Evolutionary conservation across 1,284 basidiomycete species (phyloP), one percentile per base, ranked within the genome.

Genomic region (Cutaneotrichosporon daszewskae): DNA sequence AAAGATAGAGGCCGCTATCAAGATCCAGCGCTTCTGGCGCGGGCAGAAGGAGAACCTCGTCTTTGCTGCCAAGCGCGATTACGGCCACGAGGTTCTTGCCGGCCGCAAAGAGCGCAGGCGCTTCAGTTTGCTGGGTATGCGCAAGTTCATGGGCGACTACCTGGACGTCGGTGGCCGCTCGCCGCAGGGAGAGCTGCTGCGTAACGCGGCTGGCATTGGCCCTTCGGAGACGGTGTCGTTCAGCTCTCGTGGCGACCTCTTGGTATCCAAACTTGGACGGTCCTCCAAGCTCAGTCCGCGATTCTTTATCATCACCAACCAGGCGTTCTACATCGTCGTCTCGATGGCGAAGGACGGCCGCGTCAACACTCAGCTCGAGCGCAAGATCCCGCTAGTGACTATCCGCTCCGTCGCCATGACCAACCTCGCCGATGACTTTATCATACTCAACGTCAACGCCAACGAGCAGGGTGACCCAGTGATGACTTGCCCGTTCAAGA

Each of bases 1-100:
- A 74, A 90, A 89, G 72, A 80, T 92, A 56, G 95, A 97, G 66
- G 94, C 90, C 57, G 95, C 95, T 9, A 80, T 80, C 34, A 84
- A 91, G 51, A 98, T 99, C 50, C 95, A 98, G 69, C 77, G 92
- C 38, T 96, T 96, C 79, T 99, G 94, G 94, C 89, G 85, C 74
- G 90, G 90, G 68, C 96, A 97, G 76, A 96, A 96, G 70, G 91
- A 97, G 64, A 79, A 79, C 17, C 78, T 97, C 40, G 85, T 82
- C 19, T 96, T 91, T 66, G 83, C 86, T 12, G 83, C 92, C 64
- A 76, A 88, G 49, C 80, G 95, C 26, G 92, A 97, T 57, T 89
- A 95, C 56, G 91, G 94, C 0, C 92, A 98, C 68, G 82, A 94
- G 63, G 77, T 97, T 13, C 78, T 98, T 4, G 91, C 82, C 5